These are phyloP conservation scores for Aureobasidium mangrovei DNA, from an alignment of 2,329 filamentous ascomycete genomes.

Conservation along the genomic window DNA sequence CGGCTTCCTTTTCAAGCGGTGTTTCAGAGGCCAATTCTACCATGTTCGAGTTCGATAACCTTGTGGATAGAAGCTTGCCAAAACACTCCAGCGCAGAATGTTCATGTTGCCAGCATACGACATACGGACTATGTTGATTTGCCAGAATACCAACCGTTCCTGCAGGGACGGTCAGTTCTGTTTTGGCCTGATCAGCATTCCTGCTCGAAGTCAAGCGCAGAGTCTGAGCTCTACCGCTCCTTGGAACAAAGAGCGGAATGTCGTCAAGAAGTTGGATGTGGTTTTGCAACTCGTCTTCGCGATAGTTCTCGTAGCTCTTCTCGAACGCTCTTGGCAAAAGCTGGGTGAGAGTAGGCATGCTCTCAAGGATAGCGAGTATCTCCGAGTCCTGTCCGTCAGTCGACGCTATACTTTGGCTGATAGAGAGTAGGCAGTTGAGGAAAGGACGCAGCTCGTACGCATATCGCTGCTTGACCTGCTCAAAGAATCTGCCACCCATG, in stretches of 20 bases:
- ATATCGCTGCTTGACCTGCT: slow-evolving; percentile 65
- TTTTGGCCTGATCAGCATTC: slow-evolving; percentile 17
- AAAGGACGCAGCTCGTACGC: slow-evolving; percentile 81
- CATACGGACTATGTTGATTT: slow-evolving; percentile 65
- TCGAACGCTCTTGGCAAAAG: slow-evolving; percentile 59
- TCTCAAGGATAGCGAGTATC: slow-evolving; percentile 56
- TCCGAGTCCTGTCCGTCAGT: slow-evolving; percentile 36
- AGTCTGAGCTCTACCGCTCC: not conserved
- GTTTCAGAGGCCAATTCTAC: slow-evolving; percentile 39
- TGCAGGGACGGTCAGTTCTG: slow-evolving; percentile 53
- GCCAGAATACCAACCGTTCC: slow-evolving; percentile 65
- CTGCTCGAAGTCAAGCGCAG: slow-evolving; percentile 5
- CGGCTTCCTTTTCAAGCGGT: slow-evolving; percentile 49
- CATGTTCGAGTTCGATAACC: slow-evolving; percentile 46
- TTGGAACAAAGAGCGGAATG: slow-evolving; percentile 53
- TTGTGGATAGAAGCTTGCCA: slow-evolving; percentile 64
- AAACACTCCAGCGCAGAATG: slow-evolving; percentile 76
- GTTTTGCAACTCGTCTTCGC: slow-evolving; percentile 80
- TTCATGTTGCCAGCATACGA: slow-evolving; percentile 62
- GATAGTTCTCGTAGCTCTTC: slow-evolving; percentile 63
- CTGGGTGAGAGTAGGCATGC: slow-evolving; percentile 68
- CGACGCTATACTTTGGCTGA: slow-evolving; percentile 42
- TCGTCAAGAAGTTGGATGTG: slow-evolving; percentile 59
- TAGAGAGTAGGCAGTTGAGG: slow-evolving; percentile 58
- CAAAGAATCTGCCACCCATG: slow-evolving; percentile 40